Conservation (phyloP, 2,329 filamentous ascomycete genomes). For the Colletotrichum falcatum region DNA sequence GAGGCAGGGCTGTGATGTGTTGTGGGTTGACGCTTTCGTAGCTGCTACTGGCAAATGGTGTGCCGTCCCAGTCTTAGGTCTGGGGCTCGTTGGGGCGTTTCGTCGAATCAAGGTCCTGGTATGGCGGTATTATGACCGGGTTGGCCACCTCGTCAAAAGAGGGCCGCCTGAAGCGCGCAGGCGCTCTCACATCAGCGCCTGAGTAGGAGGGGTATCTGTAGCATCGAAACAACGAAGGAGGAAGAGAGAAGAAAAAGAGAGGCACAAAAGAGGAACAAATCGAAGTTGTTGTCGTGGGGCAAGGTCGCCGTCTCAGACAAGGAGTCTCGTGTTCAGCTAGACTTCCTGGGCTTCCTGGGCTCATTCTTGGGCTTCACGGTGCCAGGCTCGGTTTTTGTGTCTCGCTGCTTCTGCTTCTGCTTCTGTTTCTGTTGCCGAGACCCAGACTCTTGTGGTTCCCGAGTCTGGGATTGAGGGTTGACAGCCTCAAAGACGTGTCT, state of each 20-base stretch:
- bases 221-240: constrained; percentile 1
- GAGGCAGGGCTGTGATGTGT: background rate
- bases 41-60: constrained; percentile 18
- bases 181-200: constrained; percentile 17
- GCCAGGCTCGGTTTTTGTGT: background rate
- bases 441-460: background rate
- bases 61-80: constrained; percentile 26
- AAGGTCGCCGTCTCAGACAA: background rate
- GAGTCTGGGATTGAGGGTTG: constrained; percentile 7
- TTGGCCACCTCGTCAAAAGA: background rate
- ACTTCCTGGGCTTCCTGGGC: constrained; percentile 30
- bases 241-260: constrained; percentile 3
- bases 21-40: constrained; percentile 23
- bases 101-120: constrained; percentile 19
- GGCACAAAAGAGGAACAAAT: constrained; percentile 7
- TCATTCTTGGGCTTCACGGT: constrained; percentile 27
- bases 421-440: background rate
- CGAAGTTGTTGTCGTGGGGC: background rate
- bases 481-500: constrained; percentile 53
- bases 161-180: constrained; percentile 6
- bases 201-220: constrained; percentile 12
- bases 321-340: background rate
- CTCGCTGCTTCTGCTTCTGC: background rate
- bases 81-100: constrained; percentile 1
- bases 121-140: background rate